A percentile compares a stretch with the other conserved stretches of the same genome.
Evolutionary conservation across 2,329 filamentous ascomycete genomes (phyloP).

Genomic region (Teratosphaeria pseudoeucalypti): DNA sequence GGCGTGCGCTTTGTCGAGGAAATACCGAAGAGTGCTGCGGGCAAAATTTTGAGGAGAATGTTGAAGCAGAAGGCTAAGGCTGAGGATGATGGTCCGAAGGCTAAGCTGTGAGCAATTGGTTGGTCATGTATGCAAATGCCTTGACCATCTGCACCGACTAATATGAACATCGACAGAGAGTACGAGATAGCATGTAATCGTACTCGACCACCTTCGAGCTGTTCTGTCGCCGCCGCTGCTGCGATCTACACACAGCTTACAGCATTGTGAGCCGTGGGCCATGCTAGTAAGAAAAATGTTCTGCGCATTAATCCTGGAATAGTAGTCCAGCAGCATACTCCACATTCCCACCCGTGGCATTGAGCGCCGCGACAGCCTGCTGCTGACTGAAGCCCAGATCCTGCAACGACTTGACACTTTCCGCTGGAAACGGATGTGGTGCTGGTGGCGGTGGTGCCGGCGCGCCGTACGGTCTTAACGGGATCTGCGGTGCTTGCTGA

Average conservation of each 20-base stretch:
- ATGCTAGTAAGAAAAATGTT: no score
- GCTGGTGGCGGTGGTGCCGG: slow-evolving; percentile 21
- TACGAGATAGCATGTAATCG: no score
- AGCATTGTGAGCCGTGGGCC: no score
- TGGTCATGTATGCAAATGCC: background rate
- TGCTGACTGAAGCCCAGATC: slow-evolving; percentile 37
- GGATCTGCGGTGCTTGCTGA: slow-evolving; percentile 16
- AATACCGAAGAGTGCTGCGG: slow-evolving; percentile 38
- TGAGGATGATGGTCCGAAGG: background rate
- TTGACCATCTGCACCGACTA: background rate
- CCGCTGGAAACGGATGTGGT: slow-evolving; percentile 30
- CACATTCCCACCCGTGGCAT: slow-evolving; percentile 39
- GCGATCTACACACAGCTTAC: no score
- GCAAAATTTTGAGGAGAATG: slow-evolving; percentile 37
- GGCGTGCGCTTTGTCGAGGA: slow-evolving; percentile 37
- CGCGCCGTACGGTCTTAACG: slow-evolving; percentile 23
- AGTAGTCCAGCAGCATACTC: slow-evolving; percentile 39
- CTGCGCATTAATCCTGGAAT: slow-evolving; percentile 28
- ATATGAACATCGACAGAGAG: no score
- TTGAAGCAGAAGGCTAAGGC: background rate
- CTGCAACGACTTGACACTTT: slow-evolving; percentile 32
- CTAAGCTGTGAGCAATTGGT: background rate
- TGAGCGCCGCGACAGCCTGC: slow-evolving; percentile 38
- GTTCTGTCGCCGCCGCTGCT: no score
- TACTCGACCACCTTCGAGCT: no score